phyloP scores from a whole-genome alignment of 2,329 filamentous ascomycete species.

The Cadophora sp. region DNA sequence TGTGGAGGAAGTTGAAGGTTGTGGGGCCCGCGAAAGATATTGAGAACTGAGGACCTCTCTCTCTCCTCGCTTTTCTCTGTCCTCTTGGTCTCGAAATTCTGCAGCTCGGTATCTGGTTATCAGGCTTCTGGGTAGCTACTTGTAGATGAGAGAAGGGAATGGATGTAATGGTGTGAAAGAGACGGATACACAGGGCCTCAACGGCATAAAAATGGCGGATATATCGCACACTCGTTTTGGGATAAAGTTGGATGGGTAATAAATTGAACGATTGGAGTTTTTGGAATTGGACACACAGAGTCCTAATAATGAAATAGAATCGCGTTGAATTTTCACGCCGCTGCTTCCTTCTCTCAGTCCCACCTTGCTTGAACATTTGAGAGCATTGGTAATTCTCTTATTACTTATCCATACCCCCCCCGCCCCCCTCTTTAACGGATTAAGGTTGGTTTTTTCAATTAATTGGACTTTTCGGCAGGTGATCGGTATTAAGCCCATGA shows the following conservation, averaged over 20 bases:
- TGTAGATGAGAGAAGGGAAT: no score
- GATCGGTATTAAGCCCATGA: not conserved
- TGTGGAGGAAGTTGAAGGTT: conserved; percentile 55
- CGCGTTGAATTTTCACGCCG: conserved; percentile 12
- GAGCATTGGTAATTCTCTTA: no score
- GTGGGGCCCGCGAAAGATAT: conserved; percentile 34
- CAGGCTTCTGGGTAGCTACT: no score
- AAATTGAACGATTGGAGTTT: conserved; percentile 20
- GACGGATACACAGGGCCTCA: conserved; percentile 25
- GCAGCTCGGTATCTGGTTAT: no score
- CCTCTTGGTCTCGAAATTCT: not conserved
- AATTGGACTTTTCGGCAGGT: no score
- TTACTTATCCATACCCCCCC: no score
- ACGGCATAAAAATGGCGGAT: conserved; percentile 19
- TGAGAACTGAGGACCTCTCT: conserved; percentile 32
- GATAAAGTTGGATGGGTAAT: conserved; percentile 27
- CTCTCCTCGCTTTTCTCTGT: no score
- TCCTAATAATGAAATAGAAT: conserved; percentile 32
- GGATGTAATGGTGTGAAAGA: not conserved
- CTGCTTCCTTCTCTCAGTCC: no score
- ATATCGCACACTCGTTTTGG: conserved; percentile 25
- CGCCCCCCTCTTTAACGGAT: no score
- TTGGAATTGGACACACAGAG: conserved; percentile 31
- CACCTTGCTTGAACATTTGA: no score
- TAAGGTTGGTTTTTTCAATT: not conserved